A percentile compares a stretch with the other conserved stretches of the same genome.
These are phyloP conservation scores for Lactarius quietus DNA, from an alignment of 768 basidiomycete genomes.

Conservation along the genomic window DNA sequence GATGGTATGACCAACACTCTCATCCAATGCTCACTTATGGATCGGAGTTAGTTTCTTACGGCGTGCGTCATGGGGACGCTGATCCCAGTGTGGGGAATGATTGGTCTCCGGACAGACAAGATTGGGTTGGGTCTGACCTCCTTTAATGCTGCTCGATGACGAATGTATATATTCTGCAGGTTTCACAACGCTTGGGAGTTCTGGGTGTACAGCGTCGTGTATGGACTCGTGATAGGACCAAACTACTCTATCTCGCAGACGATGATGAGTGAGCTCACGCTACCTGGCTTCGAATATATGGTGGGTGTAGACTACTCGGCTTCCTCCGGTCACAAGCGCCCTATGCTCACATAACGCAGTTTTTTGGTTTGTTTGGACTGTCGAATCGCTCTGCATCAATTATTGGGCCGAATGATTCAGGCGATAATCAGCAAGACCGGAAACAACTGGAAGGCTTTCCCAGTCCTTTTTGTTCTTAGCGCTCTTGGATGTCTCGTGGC, in stretches of 20 bases:
- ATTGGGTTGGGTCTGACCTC: conserved; percentile 51
- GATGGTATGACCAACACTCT: conserved; percentile 43
- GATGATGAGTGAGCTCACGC: conserved; percentile 87
- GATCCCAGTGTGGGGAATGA: conserved; percentile 84
- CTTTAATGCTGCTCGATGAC: neutral
- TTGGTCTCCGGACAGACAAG: conserved; percentile 76
- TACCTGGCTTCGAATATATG: conserved; percentile 86
- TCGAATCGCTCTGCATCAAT: conserved; percentile 65
- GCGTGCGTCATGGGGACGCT: conserved; percentile 74
- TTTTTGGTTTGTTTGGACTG: conserved; percentile 61
- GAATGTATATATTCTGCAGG: neutral
- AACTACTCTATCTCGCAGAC: conserved; percentile 86
- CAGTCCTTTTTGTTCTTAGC: conserved; percentile 76
- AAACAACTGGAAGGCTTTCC: conserved; percentile 80
- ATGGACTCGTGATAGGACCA: conserved; percentile 80
- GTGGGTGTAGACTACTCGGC: conserved; percentile 29
- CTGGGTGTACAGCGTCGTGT: conserved; percentile 81
- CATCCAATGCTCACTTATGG: neutral
- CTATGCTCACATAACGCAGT: conserved; percentile 39
- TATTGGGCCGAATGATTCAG: conserved; percentile 79
- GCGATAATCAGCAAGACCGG: conserved; percentile 70
- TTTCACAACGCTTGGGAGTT: conserved; percentile 88
- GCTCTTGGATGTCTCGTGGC: conserved; percentile 64
- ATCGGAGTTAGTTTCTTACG: conserved; percentile 53
- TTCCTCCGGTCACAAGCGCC: neutral